These are phyloP conservation scores for Neopestalotiopsis rosae DNA, from an alignment of 2,329 filamentous ascomycete genomes.

Conservation along the genomic window DNA sequence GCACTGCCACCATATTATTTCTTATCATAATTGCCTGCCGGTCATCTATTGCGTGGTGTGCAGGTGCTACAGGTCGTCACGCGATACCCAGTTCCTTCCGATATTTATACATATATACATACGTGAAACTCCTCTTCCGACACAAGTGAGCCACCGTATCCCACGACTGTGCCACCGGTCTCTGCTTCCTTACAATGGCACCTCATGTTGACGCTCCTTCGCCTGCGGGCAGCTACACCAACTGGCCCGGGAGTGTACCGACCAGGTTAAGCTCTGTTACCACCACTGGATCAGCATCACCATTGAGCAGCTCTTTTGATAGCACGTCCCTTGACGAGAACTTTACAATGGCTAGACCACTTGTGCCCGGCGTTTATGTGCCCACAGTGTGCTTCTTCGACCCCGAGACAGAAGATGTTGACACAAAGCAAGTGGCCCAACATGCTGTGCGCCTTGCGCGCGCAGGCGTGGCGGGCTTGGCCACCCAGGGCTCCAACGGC, in stretches of 20 bases:
- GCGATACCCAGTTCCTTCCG: background rate
- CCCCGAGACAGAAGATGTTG: slow-evolving; percentile 67
- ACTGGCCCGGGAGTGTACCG: slow-evolving; percentile 32
- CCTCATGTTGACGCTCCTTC: slow-evolving; percentile 43
- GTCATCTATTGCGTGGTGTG: background rate
- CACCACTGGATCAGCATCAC: slow-evolving; percentile 22
- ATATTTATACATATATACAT: background rate
- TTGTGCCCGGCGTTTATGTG: slow-evolving; percentile 68
- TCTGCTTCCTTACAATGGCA: slow-evolving; percentile 32
- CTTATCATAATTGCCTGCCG: background rate
- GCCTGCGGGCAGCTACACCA: slow-evolving; percentile 39
- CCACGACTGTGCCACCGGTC: background rate
- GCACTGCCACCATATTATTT: background rate
- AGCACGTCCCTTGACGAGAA: slow-evolving; percentile 32
- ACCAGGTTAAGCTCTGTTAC: slow-evolving; percentile 29
- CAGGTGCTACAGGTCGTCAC: background rate
- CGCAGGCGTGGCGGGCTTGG: slow-evolving; percentile 74
- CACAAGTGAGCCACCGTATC: background rate
- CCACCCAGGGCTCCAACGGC: slow-evolving; percentile 81
- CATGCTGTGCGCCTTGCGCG: slow-evolving; percentile 74
- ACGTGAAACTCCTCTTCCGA: background rate
- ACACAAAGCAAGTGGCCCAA: slow-evolving; percentile 63
- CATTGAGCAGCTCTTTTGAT: slow-evolving; percentile 35
- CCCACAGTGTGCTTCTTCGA: slow-evolving; percentile 79
- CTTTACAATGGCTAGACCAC: slow-evolving; percentile 38